Conservation (phyloP, 2,329 filamentous ascomycete species). For the Arthrobotrys sphaeroides region DNA sequence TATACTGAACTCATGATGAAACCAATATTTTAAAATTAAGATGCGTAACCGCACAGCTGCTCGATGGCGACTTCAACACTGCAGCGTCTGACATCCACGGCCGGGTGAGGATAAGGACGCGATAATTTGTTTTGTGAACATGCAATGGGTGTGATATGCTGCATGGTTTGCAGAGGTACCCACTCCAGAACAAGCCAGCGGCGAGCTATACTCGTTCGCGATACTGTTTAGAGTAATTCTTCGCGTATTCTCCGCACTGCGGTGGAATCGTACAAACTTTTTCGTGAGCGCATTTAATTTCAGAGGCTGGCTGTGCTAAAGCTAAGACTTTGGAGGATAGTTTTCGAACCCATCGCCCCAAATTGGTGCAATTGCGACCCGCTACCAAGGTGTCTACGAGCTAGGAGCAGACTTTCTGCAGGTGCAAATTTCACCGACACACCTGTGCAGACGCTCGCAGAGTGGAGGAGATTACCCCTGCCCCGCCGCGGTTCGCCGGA, state of each 20-base stretch:
- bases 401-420: neutral
- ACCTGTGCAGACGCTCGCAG: neutral
- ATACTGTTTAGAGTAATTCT: slow-evolving; percentile 19
- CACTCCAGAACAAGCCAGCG: slow-evolving; percentile 13
- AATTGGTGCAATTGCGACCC: slow-evolving; percentile 5
- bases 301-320: slow-evolving; percentile 8
- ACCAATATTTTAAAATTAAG: neutral
- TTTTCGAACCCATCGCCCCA: neutral
- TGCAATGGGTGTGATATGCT: neutral
- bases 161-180: neutral
- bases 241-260: slow-evolving; percentile 29
- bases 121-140: neutral
- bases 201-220: slow-evolving; percentile 17
- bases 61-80: neutral
- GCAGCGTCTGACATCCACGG: neutral
- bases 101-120: neutral
- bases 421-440: slow-evolving; percentile 27
- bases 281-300: neutral
- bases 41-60: neutral
- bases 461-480: slow-evolving; percentile 19
- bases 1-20: neutral
- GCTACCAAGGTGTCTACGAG: slow-evolving; percentile 5
- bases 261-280: slow-evolving; percentile 4
- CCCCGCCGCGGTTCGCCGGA: slow-evolving; percentile 32
- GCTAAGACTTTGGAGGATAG: neutral